Evolutionary conservation across 2,329 filamentous ascomycete species (phyloP).

Genomic region (Didymella keratinophila): DNA sequence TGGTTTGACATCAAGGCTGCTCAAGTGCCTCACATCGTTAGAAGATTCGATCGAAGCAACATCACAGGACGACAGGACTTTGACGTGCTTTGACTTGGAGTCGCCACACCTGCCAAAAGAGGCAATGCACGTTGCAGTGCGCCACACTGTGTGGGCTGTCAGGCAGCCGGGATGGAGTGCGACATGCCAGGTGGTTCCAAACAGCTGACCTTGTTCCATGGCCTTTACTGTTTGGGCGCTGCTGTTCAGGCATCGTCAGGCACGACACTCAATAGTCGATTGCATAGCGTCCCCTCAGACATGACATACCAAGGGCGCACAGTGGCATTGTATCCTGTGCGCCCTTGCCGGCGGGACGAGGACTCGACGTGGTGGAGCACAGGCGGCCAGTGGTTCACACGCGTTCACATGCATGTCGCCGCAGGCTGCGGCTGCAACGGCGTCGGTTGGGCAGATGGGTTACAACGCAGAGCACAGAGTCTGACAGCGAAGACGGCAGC

Average conservation of each 20-base stretch:
- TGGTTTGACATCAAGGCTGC: no score
- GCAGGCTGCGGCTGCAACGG: background rate
- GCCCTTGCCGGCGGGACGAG: constrained; percentile 13
- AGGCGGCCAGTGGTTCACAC: constrained; percentile 7
- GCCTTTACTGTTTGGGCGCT: no score
- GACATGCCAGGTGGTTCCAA: background rate
- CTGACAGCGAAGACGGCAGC: constrained; percentile 25
- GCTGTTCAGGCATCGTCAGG: no score
- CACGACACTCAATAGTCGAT: background rate
- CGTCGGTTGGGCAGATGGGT: constrained; percentile 19
- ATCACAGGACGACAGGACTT: background rate
- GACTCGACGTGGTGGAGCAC: constrained; percentile 8
- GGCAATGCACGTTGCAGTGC: constrained; percentile 3
- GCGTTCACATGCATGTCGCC: constrained; percentile 2
- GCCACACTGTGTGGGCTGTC: constrained; percentile 4
- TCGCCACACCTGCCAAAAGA: constrained; percentile 9
- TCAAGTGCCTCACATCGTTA: no score
- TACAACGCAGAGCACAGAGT: constrained; percentile 5
- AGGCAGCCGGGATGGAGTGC: background rate
- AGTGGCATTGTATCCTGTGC: constrained; percentile 5
- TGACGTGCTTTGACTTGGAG: background rate
- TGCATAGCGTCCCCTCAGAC: background rate
- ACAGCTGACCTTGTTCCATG: background rate
- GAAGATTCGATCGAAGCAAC: background rate
- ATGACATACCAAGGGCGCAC: constrained; percentile 5